Percentiles rank a stretch among this genome's conserved stretches.
Evolutionary conservation across 2,329 filamentous ascomycete species (phyloP).

Genomic region (Ceratocystis huliohia): DNA sequence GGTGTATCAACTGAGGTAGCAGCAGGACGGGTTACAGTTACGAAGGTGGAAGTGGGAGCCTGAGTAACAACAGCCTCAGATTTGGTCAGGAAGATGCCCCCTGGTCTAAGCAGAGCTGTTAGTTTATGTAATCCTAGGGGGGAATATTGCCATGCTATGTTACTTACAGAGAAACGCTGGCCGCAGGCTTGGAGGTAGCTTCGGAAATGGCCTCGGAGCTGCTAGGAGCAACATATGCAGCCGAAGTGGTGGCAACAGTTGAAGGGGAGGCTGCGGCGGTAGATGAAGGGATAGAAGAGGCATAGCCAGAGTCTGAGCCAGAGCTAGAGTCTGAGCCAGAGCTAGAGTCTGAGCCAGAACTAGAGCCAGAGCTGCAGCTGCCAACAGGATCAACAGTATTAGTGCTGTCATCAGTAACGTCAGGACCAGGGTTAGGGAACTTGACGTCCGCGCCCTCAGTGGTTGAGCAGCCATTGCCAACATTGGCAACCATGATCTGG

Average conservation of each 20-base stretch:
- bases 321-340: constrained; percentile 17
- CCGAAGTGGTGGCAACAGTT: constrained; percentile 21
- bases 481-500: constrained; percentile 58
- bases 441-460: constrained; percentile 43
- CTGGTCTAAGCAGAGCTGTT: constrained; percentile 26
- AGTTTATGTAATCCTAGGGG: not conserved
- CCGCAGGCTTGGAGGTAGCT: constrained; percentile 20
- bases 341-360: constrained; percentile 17
- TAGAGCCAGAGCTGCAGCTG: constrained; percentile 28
- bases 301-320: constrained; percentile 10
- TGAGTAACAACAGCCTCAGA: constrained; percentile 12
- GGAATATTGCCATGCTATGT: constrained; percentile 13
- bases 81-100: constrained; percentile 33
- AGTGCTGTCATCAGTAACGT: constrained; percentile 33
- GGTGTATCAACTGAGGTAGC: constrained; percentile 32
- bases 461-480: constrained; percentile 47
- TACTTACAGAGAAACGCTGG: constrained; percentile 24
- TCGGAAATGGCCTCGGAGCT: constrained; percentile 14
- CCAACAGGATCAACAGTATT: constrained; percentile 29
- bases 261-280: constrained; percentile 22
- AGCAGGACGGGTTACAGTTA: constrained; percentile 22
- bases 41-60: constrained; percentile 23
- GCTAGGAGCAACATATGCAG: not conserved
- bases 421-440: constrained; percentile 53
- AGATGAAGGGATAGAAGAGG: constrained; percentile 24